These are phyloP conservation scores for Ichthyophthirius multifiliis DNA, from an alignment of 169 alveolate genomes.

Conservation along the genomic window DNA sequence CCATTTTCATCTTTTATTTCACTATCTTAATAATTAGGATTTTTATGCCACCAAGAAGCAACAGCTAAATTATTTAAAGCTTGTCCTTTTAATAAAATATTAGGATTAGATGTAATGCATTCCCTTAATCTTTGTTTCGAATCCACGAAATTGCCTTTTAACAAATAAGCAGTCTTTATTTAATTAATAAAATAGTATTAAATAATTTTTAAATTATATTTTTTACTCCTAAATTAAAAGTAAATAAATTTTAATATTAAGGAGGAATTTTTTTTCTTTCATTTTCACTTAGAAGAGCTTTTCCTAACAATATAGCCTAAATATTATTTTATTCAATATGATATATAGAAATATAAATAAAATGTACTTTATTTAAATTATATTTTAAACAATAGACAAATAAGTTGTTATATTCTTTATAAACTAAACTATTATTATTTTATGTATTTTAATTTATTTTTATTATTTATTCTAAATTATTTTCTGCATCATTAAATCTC, in stretches of 20 bases:
- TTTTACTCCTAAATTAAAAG: constrained; percentile 29
- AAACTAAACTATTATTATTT: not conserved
- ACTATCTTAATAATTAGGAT: constrained; percentile 21
- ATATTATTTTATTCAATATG: not conserved
- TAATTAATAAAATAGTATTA: not conserved
- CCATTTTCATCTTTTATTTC: constrained; percentile 13
- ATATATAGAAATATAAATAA: not conserved
- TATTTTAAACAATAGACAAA: constrained; percentile 16
- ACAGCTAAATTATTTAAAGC: constrained; percentile 39
- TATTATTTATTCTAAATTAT: constrained; percentile 18
- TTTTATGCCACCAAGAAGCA: constrained; percentile 44
- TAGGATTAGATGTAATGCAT: constrained; percentile 18
- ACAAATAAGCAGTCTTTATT: constrained; percentile 35
- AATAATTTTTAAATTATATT: not conserved
- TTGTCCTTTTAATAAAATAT: constrained; percentile 23
- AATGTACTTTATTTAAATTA: constrained; percentile 19
- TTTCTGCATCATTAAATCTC: constrained; percentile 31
- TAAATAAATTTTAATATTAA: constrained; percentile 10
- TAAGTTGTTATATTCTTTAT: constrained; percentile 24
- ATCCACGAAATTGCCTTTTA: constrained; percentile 35
- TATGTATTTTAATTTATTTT: not conserved
- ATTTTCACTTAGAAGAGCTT: constrained; percentile 34
- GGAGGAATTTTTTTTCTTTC: constrained; percentile 24
- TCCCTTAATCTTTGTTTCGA: constrained; percentile 30
- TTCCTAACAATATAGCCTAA: constrained; percentile 25